These are phyloP conservation scores for Colletotrichum falcatum DNA, from an alignment of 2,329 filamentous ascomycete genomes.

Conservation along the genomic window DNA sequence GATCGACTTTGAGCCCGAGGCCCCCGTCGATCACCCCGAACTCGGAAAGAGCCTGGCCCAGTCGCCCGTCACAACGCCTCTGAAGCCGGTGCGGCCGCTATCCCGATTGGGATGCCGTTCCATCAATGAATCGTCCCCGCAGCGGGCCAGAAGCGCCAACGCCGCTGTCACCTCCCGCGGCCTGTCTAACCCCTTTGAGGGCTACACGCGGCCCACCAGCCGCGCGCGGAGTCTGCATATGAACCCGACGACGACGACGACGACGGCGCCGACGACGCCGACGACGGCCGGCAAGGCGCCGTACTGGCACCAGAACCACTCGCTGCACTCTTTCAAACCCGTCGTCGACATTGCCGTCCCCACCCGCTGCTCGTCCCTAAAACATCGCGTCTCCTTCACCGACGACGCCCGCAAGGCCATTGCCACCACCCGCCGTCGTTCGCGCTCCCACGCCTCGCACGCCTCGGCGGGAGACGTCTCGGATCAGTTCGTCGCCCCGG, in stretches of 20 bases:
- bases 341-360: slow-evolving; percentile 40
- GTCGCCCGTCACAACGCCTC: slow-evolving; percentile 32
- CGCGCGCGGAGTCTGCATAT: slow-evolving; percentile 40
- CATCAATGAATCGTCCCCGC: slow-evolving; percentile 36
- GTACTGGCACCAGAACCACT: slow-evolving; percentile 23
- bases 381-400: slow-evolving; percentile 31
- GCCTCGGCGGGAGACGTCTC: slow-evolving; percentile 2
- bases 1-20: slow-evolving; percentile 43
- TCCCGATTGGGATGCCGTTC: slow-evolving; percentile 35
- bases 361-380: slow-evolving; percentile 38
- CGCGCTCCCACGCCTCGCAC: slow-evolving; percentile 27
- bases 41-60: slow-evolving; percentile 36
- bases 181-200: slow-evolving; percentile 37
- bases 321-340: slow-evolving; percentile 13
- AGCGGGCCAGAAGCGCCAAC: slow-evolving; percentile 34
- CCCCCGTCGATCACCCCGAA: slow-evolving; percentile 27
- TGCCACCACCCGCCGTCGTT: slow-evolving; percentile 16
- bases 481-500: slow-evolving; percentile 19
- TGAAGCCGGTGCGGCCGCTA: slow-evolving; percentile 38
- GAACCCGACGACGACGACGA: slow-evolving; percentile 5
- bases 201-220: slow-evolving; percentile 34
- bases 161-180: slow-evolving; percentile 30
- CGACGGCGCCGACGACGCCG: no score
- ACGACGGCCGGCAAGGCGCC: slow-evolving; percentile 10
- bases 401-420: slow-evolving; percentile 36